Percentiles rank a stretch among this genome's conserved stretches.
These are phyloP conservation scores for Ulmus americana DNA, from an alignment of 331 rosid genomes.

Conservation along the genomic window DNA sequence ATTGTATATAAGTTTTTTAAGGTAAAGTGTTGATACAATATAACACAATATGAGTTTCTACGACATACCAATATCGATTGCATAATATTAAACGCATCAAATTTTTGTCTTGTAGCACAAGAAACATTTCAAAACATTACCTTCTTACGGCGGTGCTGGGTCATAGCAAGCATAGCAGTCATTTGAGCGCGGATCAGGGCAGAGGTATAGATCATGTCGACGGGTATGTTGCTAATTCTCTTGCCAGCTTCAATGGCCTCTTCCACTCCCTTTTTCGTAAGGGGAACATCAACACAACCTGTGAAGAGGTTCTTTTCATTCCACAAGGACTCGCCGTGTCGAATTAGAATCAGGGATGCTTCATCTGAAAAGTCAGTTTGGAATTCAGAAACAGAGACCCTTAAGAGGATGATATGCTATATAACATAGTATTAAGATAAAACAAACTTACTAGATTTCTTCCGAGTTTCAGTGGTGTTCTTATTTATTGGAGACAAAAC, in stretches of 20 bases:
- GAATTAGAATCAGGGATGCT: constrained; percentile 82
- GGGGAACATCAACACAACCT: constrained; percentile 97
- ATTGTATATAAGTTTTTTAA: too few species aligned
- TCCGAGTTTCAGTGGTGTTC: constrained; percentile 37
- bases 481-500: constrained; percentile 51
- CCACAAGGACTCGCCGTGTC: constrained; percentile 97
- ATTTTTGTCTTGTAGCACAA: constrained; percentile 7
- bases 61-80: too few species aligned
- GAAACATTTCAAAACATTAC: constrained; percentile 31
- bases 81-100: not conserved
- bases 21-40: too few species aligned
- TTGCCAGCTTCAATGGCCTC: constrained; percentile 99
- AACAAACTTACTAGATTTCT: constrained; percentile 64
- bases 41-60: too few species aligned
- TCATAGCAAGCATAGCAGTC: constrained; percentile 99
- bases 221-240: constrained; percentile 91
- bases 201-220: constrained; percentile 87
- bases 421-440: constrained; percentile 1
- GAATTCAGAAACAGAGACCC: constrained; percentile 6
- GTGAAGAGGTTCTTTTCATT: constrained; percentile 95
- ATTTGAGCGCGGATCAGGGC: constrained; percentile 96
- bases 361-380: constrained; percentile 49
- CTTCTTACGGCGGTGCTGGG: constrained; percentile 91
- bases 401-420: not conserved
- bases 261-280: constrained; percentile 86